These are phyloP conservation scores for Ganoderma leucocontextum DNA, from an alignment of 1,284 basidiomycete genomes.

Conservation along the genomic window DNA sequence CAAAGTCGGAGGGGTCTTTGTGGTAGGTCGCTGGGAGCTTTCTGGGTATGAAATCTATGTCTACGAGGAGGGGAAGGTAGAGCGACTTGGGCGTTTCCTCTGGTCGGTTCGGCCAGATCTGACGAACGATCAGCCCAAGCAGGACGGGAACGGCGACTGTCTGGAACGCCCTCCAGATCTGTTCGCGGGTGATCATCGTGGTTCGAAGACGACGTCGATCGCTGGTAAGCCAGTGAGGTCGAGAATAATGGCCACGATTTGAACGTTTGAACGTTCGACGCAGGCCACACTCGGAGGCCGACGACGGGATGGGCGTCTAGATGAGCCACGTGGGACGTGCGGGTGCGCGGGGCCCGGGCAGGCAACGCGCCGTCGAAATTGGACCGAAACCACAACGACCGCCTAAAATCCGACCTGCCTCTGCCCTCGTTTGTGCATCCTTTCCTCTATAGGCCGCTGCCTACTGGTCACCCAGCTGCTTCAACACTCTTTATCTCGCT, in stretches of 20 bases:
- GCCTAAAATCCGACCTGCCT: slow-evolving; percentile 3
- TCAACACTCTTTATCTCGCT: slow-evolving; percentile 5
- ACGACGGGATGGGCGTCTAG: slow-evolving; percentile 2
- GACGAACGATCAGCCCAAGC: slow-evolving; percentile 24
- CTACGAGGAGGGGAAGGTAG: slow-evolving; percentile 34
- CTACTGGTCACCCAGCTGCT: slow-evolving; percentile 11
- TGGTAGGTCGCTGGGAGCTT: slow-evolving; percentile 34
- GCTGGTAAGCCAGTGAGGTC: neutral
- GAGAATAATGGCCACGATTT: neutral
- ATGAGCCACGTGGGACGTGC: neutral
- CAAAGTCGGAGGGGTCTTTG: slow-evolving; percentile 20
- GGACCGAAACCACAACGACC: slow-evolving; percentile 3
- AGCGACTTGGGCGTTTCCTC: slow-evolving; percentile 29
- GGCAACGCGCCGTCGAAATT: slow-evolving; percentile 16
- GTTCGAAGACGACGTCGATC: slow-evolving; percentile 21
- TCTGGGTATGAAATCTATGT: slow-evolving; percentile 36
- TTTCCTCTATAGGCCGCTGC: neutral
- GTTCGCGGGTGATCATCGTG: slow-evolving; percentile 31
- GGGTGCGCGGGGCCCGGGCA: no score
- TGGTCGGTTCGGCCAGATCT: slow-evolving; percentile 23
- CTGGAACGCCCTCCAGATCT: slow-evolving; percentile 29
- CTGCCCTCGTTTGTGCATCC: neutral
- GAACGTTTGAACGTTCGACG: neutral
- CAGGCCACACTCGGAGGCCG: neutral
- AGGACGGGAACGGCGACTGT: slow-evolving; percentile 35